A percentile compares a stretch with the other conserved stretches of the same genome.
Evolutionary conservation across 2,329 filamentous ascomycete genomes (phyloP).

Genomic region (Monosporascus sp.): DNA sequence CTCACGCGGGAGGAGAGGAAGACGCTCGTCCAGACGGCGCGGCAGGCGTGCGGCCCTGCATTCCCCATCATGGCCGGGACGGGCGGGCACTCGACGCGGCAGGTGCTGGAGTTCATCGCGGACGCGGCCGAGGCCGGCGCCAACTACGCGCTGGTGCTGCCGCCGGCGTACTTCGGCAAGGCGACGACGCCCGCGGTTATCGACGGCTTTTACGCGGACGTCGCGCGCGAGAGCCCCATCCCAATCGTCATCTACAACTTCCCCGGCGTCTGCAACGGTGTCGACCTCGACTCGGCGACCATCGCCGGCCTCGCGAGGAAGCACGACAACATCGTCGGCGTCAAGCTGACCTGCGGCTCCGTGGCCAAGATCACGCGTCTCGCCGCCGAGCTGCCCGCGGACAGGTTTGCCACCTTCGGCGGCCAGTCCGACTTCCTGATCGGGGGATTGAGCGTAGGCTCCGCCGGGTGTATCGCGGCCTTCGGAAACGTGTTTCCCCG

Average conservation of each 20-base stretch:
- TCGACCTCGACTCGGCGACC: constrained; percentile 62
- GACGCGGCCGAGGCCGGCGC: constrained; percentile 58
- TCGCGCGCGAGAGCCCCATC: constrained; percentile 46
- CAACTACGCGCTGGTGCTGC: constrained; percentile 56
- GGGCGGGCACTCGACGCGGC: constrained; percentile 58
- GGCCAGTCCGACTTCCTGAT: constrained; percentile 70
- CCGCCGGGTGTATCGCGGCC: constrained; percentile 56
- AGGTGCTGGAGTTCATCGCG: constrained; percentile 53
- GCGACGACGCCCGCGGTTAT: constrained; percentile 53
- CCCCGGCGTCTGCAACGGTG: constrained; percentile 61
- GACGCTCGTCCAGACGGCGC: constrained; percentile 51
- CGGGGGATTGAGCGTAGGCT: constrained; percentile 53
- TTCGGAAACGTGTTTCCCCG: constrained; percentile 59
- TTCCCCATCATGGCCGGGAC: constrained; percentile 60
- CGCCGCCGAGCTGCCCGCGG: constrained; percentile 43
- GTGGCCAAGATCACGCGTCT: constrained; percentile 57
- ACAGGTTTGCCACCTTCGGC: constrained; percentile 62
- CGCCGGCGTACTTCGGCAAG: constrained; percentile 61
- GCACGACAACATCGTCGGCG: constrained; percentile 53
- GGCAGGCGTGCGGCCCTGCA: constrained; percentile 44
- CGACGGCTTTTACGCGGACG: constrained; percentile 53
- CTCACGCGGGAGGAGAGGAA: constrained; percentile 53
- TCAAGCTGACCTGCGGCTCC: constrained; percentile 60
- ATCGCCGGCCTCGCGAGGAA: constrained; percentile 47
- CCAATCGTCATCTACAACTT: constrained; percentile 66